Percentiles rank a stretch among this genome's conserved stretches.
phyloP scores from a whole-genome alignment of 805 yeast genomes.

The Starmerella sp. region DNA sequence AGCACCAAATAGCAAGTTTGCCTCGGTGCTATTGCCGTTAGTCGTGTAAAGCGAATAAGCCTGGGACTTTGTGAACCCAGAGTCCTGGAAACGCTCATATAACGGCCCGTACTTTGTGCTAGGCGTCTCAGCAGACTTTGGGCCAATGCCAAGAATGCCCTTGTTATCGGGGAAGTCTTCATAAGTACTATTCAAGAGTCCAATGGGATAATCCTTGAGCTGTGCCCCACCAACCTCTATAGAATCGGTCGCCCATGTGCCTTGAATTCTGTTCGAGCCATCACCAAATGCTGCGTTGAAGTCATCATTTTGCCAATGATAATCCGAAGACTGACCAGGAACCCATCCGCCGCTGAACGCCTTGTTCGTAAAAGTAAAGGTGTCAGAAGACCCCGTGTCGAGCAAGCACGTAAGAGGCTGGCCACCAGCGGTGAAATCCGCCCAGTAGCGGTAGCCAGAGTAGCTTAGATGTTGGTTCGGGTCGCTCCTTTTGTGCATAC shows the following conservation, averaged over 20 bases:
- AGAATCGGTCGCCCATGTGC: conserved; percentile 50
- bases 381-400: conserved; percentile 63
- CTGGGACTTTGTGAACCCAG: conserved; percentile 31
- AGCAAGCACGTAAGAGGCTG: conserved; percentile 37
- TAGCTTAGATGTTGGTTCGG: neutral
- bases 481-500: no score
- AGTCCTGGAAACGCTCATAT: conserved; percentile 25
- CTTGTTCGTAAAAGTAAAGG: conserved; percentile 41
- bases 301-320: conserved; percentile 3
- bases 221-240: conserved; percentile 42
- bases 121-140: conserved; percentile 24
- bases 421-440: conserved; percentile 36
- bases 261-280: conserved; percentile 31
- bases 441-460: conserved; percentile 10
- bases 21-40: conserved; percentile 16
- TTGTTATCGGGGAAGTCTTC: conserved; percentile 40
- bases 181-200: conserved; percentile 54
- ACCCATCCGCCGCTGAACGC: conserved; percentile 20
- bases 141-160: conserved; percentile 29
- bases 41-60: conserved; percentile 37
- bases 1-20: conserved; percentile 35
- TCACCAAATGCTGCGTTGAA: conserved; percentile 7
- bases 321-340: conserved; percentile 21
- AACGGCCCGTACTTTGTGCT: conserved; percentile 18
- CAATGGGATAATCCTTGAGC: conserved; percentile 48